Evolutionary conservation across 2,329 filamentous ascomycete species (phyloP), one percentile per base, ranked within the genome.

Genomic region (Fusarium odoratissimum): DNA sequence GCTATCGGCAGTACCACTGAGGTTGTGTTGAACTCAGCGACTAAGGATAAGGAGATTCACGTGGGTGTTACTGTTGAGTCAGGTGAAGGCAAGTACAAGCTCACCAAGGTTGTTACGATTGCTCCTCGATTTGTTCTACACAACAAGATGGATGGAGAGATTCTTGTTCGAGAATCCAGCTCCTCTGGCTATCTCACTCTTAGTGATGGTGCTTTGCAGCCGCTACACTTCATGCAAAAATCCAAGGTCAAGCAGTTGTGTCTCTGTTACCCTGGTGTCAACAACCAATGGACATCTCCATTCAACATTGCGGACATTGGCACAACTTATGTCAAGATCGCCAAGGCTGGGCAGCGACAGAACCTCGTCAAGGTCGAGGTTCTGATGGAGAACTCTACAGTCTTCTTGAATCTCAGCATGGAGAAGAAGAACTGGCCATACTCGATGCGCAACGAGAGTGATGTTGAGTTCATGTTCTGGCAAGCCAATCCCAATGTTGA

Each of bases 401-500:
- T 99, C 44, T 99, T 98, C 86, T 82, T 98, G 38, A 94, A 97
- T 77, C 88, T 99, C 65, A 96, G 91, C 78, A 86, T 95, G 74
- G 96, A 99, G 83, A 95, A 90, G 10, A 97, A 96, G 81, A 94
- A 97, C 79, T 99, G 96, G 96, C 96, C 96, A 0, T 99, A 96
- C 83, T 98, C 95, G 1, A 98, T 99, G 91, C 92, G 96, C 73
- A 99, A 99, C 79, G 96, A 98, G 84, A 98, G 95, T 78, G 95
- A 98, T 78, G 93, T 92, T 30, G 96, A 98, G 79, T 98, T 98
- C 82, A 92, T 95, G 54, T 99, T 99, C 84, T 97, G 93, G 85
- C 96, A 99, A 81, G 93, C 94, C 23, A 93, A 98, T 77, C 96
- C 96, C 8, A 97, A 95, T 76, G 85, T 97, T 14, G 95, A 97